Percentiles rank a stretch among this genome's conserved stretches.
phyloP scores from a whole-genome alignment of 345 rosid genomes.

The Firmiana major region DNA sequence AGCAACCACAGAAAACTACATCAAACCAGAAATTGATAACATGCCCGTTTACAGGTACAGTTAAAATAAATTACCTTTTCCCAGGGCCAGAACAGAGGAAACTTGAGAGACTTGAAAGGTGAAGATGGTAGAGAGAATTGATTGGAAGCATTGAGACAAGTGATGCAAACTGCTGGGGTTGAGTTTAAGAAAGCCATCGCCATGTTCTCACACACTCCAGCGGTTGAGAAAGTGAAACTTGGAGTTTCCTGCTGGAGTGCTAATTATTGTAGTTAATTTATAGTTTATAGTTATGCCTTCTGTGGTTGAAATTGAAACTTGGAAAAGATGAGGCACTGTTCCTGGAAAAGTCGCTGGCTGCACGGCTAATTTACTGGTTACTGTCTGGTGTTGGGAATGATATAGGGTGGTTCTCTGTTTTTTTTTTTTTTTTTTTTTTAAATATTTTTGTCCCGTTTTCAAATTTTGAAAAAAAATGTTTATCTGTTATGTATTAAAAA shows the following conservation, averaged over 20 bases:
- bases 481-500: no score
- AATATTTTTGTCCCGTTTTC: no score
- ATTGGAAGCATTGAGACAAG: slow-evolving; percentile 38
- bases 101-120: slow-evolving; percentile 51
- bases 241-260: no score
- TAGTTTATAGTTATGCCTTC: not conserved
- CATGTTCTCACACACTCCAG: not conserved
- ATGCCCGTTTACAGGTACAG: not conserved
- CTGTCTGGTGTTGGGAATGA: no score
- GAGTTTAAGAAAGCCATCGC: slow-evolving; percentile 50
- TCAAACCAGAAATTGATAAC: not conserved
- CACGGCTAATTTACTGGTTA: no score
- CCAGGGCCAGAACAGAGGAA: slow-evolving; percentile 89
- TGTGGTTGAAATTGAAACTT: slow-evolving; percentile 9
- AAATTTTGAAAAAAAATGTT: no score
- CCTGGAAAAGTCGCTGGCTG: not conserved
- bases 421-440: no score
- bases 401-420: no score
- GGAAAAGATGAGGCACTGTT: not conserved
- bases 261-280: no score
- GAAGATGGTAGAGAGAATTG: slow-evolving; percentile 27
- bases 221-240: not conserved
- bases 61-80: slow-evolving; percentile 43
- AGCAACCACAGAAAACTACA: not conserved
- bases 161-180: slow-evolving; percentile 22